Evolutionary conservation across 345 rosid species (phyloP).

Genomic region (Brassica rapa): DNA sequence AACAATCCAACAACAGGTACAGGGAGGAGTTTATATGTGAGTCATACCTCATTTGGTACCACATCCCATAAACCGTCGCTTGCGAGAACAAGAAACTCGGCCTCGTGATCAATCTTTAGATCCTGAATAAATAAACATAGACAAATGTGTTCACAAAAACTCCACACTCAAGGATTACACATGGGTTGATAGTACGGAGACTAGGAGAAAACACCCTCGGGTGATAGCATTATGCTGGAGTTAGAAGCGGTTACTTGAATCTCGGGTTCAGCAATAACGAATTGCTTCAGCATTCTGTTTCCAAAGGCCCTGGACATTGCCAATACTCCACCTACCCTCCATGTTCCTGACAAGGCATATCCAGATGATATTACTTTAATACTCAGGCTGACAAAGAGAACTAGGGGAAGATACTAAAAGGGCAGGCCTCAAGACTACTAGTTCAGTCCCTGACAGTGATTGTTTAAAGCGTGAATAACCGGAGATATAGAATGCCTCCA

Average conservation of each 20-base stretch:
- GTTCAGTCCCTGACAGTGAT: background rate
- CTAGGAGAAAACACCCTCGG: background rate
- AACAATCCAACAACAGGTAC: background rate
- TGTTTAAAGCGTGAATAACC: conserved; percentile 1
- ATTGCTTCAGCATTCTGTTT: conserved; percentile 97
- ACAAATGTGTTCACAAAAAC: conserved; percentile 14
- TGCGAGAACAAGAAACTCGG: conserved; percentile 88
- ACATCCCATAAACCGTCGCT: conserved; percentile 99
- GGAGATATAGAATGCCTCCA: background rate
- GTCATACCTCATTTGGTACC: conserved; percentile 78
- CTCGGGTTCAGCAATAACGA: conserved; percentile 96
- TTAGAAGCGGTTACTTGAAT: conserved; percentile 69
- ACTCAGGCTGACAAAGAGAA: conserved; percentile 40
- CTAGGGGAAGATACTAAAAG: conserved; percentile 2
- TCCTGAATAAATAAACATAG: conserved; percentile 57
- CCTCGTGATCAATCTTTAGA: conserved; percentile 64
- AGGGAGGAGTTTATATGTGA: background rate
- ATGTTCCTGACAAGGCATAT: conserved; percentile 69
- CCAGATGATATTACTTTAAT: conserved; percentile 9
- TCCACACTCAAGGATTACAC: background rate
- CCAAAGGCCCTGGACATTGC: conserved; percentile 99
- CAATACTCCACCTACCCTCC: conserved; percentile 99
- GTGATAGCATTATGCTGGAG: conserved; percentile 9
- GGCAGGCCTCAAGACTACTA: conserved; percentile 3
- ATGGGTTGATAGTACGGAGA: background rate